A percentile compares a stretch with the other conserved stretches of the same genome.
These are phyloP conservation scores for Podospora australis DNA, from an alignment of 495 filamentous ascomycete species.

Conservation along the genomic window DNA sequence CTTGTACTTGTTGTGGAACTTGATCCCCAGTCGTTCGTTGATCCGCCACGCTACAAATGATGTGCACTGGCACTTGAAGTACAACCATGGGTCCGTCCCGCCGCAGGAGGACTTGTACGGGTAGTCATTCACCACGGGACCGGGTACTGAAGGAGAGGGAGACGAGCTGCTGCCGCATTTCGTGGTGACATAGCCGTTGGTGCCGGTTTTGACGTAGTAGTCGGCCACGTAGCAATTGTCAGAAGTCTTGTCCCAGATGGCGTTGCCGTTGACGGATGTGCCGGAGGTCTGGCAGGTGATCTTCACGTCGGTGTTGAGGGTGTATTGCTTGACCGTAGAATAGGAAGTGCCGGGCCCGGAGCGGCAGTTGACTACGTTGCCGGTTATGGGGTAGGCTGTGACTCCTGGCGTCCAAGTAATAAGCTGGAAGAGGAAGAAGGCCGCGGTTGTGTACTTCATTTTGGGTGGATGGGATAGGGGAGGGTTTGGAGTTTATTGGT, in stretches of 20 bases:
- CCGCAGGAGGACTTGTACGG: constrained; percentile 17
- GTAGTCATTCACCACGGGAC: constrained; percentile 21
- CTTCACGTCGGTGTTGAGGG: constrained; percentile 7
- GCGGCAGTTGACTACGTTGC: constrained; percentile 21
- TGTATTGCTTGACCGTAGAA: constrained; percentile 5
- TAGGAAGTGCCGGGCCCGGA: constrained; percentile 8
- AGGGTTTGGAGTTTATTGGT: too few relatives aligned
- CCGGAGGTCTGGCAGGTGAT: constrained; percentile 19
- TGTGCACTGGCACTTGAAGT: constrained; percentile 17
- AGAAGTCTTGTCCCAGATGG: constrained; percentile 21
- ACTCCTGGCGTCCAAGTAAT: background rate
- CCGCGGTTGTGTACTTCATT: constrained; percentile 12
- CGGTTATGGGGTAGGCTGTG: constrained; percentile 14
- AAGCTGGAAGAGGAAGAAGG: constrained; percentile 3
- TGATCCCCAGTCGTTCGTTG: constrained; percentile 19
- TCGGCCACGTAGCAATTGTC: constrained; percentile 19
- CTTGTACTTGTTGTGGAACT: constrained; percentile 24
- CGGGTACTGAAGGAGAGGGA: constrained; percentile 17
- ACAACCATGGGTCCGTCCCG: constrained; percentile 18
- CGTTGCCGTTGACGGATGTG: constrained; percentile 8
- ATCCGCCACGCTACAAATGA: constrained; percentile 22
- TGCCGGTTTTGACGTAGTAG: constrained; percentile 22
- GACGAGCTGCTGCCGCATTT: constrained; percentile 3
- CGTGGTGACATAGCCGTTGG: constrained; percentile 8
- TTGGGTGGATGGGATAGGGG: too few relatives aligned